Base-by-base conservation (phyloP, 1,284 basidiomycete genomes). In the Puccinia polysora region DNA sequence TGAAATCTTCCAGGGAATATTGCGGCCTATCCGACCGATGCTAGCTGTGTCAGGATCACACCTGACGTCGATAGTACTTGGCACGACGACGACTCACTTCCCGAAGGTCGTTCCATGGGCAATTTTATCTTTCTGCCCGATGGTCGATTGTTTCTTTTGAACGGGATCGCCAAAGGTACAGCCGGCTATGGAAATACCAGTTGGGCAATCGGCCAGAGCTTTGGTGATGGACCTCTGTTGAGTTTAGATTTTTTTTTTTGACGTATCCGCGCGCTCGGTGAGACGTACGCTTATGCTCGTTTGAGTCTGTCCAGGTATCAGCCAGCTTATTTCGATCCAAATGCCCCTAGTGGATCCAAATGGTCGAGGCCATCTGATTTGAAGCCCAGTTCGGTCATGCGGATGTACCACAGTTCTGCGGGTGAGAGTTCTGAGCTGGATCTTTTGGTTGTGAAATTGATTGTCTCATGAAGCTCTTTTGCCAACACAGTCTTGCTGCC, bases 331-430 rank as follows among this genome's bases (percentile, higher is more conserved):
- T 63, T 69, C 34, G 67, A 70, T 20, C 67, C 67, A 14, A 59
- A 70, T 40, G 55, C 67, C 1, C 56, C 38, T 1, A 43, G 47
- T 6, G 67, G 67, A 14, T 70, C 67, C 38, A 60, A 59, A 43
- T 70, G 67, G 67, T 70, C 67, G 2, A 59, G 67, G 23, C 67
- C 67, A 1, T 60, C 67, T 25, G 67, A 70, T 52, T 38, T 59
- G 32, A 49, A 36, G 45, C n/a, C 84, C 0, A 86, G 88, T 4
- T 83, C 80, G 20, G 87, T 90, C 62, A 81, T 89, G 71, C 86
- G 91, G 75, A 82, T 95, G 76, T 94, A 95, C 81, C 91, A 95
- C 81, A 92, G 90, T 2, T 86, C 86, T 7, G 91, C 90, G n/a
- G 83, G 65, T 69, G 25, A 6, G 65, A 4, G 1, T 58, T 32